Evolutionary conservation across 2,329 filamentous ascomycete species (phyloP), one percentile per base, ranked within the genome.

Genomic region (Alternaria panax): DNA sequence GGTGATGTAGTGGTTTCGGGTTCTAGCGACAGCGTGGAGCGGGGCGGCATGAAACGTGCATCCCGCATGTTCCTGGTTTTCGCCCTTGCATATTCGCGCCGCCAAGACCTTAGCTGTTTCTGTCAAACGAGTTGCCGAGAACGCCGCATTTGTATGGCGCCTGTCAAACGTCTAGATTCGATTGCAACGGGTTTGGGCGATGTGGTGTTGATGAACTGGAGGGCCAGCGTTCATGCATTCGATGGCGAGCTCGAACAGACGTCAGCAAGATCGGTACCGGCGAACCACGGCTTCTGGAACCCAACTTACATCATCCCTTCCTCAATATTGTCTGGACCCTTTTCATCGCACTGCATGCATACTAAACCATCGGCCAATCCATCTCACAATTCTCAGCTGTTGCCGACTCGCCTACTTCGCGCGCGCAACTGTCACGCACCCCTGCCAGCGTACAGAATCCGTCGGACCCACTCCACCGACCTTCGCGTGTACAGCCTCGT

Each of bases 71-170:
- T 64, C 65, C 59, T 66, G 51, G 47, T 41, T 62, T 24, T 56
- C 46, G 67, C 59, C 47, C 28, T 28, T 54, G 51, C 34, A 45
- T 50, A 58, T 51, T 59, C 57, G 50, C 61, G 59, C 60, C 27
- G 66, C 69, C 69, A 72, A 74, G 70, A 27, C 16, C 14, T 51
- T 63, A 25, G 58, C 53, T 67, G 65, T 70, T 72, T 71, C 65
- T 64, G 32, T 58, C 60, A 66, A 34, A 67, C 54, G 32, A 56
- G 7, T 46, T 46, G 47, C 60, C 41, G 48, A 41, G 57, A 55
- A 22, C 54, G 51, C 56, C 51, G 45, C 60, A 66, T 65, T 51
- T 51, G 38, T 28, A 34, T 60, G 59, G 62, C 65, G 51, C 45
- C 52, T 66, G 63, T 65, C 54, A 69, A 51, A 55, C 45, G 45